Base-by-base conservation (phyloP, 192 early-diverging fungal genomes). In the Coemansia sp. region DNA sequence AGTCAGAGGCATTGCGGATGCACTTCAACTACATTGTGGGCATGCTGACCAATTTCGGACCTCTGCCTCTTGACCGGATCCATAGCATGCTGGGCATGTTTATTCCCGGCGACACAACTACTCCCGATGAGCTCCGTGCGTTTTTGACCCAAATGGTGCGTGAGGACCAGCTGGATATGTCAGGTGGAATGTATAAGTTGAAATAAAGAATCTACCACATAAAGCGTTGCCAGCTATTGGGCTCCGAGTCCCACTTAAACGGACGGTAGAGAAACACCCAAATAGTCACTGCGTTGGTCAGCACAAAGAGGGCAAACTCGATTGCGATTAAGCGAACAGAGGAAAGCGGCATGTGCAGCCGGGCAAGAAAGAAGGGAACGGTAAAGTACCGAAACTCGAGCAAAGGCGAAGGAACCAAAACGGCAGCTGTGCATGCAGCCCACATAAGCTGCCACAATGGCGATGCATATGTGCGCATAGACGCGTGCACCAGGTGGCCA, bases 321-420 rank as follows among this genome's bases (percentile, higher is more conserved):
- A 56, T 63, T 0, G 74, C 7, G 5, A 85, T 7, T 4, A 12
- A 13, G 14, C 20, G 36, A 7, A 44, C 31, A 2, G 43, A 13
- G 20, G 65, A 3, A 42, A 87, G 46, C 30, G 61, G 15, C 57
- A 88, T 76, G 55, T 91, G 83, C 21, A 94, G 48, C 8, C 88
- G 79, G 33, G 84, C 85, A 57, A 98, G 70, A 30, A 85, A 65
- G 57, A 83, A 93, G 0, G 94, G 94, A 11, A 94, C 76, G 19
- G 96, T 89, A 79, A 92, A 98, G 81, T 98, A 98, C 40, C 96
- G 75, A 63, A 97, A 93, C 71, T 98, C 96, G 36, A 98, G 65
- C 44, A 98, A 74, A 5, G 96, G 96, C 0, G 93, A 93, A 0
- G 96, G 96, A 2, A 98, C 78, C 8, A 97, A 76, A 9, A 85